Conservation (phyloP, 177 flowering plant genomes). For the Telopea speciosissima region DNA sequence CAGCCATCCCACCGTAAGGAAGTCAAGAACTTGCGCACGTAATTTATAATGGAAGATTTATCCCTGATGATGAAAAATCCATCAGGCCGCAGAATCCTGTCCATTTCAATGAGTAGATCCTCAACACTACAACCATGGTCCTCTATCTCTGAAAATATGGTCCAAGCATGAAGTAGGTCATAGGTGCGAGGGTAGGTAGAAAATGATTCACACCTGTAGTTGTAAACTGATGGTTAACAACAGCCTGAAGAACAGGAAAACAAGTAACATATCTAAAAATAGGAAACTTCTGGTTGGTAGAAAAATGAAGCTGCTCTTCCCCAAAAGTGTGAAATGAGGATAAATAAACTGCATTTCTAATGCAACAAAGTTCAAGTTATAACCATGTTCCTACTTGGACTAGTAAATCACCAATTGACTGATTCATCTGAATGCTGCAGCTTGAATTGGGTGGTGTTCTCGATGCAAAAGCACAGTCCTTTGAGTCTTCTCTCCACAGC, state of each 20-base stretch:
- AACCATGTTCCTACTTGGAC: not conserved
- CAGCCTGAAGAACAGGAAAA: not conserved
- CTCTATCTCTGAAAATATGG: slow-evolving; percentile 53
- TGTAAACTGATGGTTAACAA: not conserved
- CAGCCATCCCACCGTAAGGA: slow-evolving; percentile 74
- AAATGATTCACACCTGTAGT: slow-evolving; percentile 83
- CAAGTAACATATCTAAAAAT: not conserved
- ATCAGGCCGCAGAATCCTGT: slow-evolving; percentile 68
- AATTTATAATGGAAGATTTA: slow-evolving; percentile 42
- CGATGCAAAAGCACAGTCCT: not conserved
- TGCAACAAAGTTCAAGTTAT: not conserved
- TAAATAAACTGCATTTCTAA: too few relatives aligned
- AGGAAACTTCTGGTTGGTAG: not conserved
- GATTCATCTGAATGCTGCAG: not conserved
- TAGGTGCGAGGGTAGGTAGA: slow-evolving; percentile 91
- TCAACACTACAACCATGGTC: slow-evolving; percentile 55
- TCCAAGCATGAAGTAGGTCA: slow-evolving; percentile 80
- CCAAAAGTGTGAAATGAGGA: too few relatives aligned
- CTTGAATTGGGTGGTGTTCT: not conserved
- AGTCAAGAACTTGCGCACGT: slow-evolving; percentile 45
- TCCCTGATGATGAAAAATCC: slow-evolving; percentile 88
- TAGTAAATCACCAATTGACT: not conserved
- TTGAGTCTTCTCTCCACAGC: not conserved
- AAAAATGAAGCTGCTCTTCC: not conserved
- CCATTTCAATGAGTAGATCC: slow-evolving; percentile 92